Percentiles rank a stretch among this genome's conserved stretches.
Conservation (phyloP, 2,329 filamentous ascomycete species). For the Aspergillus transmontanensis region DNA sequence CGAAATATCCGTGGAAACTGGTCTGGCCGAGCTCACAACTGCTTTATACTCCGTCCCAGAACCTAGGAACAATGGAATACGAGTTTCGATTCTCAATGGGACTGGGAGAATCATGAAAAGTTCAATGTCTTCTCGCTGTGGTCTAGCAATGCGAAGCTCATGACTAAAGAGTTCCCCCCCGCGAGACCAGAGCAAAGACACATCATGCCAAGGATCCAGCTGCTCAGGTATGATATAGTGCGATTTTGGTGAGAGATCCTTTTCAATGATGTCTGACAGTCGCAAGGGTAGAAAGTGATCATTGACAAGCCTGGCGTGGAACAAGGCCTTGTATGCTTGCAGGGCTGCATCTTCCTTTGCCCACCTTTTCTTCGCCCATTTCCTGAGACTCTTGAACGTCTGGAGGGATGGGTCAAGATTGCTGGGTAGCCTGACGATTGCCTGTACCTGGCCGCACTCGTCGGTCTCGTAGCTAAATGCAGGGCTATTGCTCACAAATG, state of each 20-base stretch:
- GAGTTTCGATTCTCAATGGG: not conserved
- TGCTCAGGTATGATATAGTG: not conserved
- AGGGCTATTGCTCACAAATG: not conserved
- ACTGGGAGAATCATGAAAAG: not conserved
- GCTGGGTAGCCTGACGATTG: not conserved
- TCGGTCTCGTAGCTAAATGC: not conserved
- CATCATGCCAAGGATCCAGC: not conserved
- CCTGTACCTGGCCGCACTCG: not conserved
- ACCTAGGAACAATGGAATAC: not conserved
- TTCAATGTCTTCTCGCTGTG: not conserved
- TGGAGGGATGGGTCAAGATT: conserved; percentile 7
- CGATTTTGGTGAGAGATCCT: not conserved
- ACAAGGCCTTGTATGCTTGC: conserved; percentile 7
- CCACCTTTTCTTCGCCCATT: not conserved
- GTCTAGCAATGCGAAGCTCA: not conserved
- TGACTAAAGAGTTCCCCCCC: not conserved
- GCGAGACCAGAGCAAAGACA: not conserved
- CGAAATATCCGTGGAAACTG: not conserved
- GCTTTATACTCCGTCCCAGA: not conserved
- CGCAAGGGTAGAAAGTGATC: conserved; percentile 7
- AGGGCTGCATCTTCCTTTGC: conserved; percentile 9
- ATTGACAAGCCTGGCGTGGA: conserved; percentile 1
- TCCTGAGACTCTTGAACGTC: not conserved
- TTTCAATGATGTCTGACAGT: not conserved
- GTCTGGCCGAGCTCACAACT: not conserved